phyloP scores from a whole-genome alignment of 129 eudicot species.

The Arctium minus region DNA sequence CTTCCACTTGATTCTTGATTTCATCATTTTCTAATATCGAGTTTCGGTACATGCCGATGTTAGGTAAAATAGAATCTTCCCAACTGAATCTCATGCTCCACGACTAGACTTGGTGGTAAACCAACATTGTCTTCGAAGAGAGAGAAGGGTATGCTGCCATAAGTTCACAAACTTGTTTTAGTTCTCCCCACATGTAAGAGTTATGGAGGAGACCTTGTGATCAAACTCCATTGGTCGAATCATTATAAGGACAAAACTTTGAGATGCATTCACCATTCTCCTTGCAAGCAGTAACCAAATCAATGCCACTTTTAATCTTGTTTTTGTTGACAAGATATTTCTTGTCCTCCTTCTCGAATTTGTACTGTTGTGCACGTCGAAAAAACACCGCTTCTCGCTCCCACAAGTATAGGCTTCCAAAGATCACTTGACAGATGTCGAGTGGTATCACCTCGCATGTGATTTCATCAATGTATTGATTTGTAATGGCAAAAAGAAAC shows the following conservation, averaged over 20 bases:
- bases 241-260: slow-evolving; percentile 4
- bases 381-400: slow-evolving; percentile 15
- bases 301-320: background rate
- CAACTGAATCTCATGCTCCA: slow-evolving; percentile 23
- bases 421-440: slow-evolving; percentile 19
- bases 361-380: slow-evolving; percentile 11
- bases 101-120: slow-evolving; percentile 9
- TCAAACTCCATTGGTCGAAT: background rate
- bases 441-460: slow-evolving; percentile 17
- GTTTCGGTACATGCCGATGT: slow-evolving; percentile 14
- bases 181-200: background rate
- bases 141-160: background rate
- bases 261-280: slow-evolving; percentile 17
- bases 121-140: background rate
- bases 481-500: slow-evolving; percentile 11
- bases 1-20: slow-evolving; percentile 14
- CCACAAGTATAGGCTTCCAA: slow-evolving; percentile 19
- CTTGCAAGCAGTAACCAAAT: slow-evolving; percentile 8
- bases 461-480: slow-evolving; percentile 14
- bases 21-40: slow-evolving; percentile 19
- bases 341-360: slow-evolving; percentile 1
- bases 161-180: background rate
- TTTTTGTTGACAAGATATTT: background rate
- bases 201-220: background rate
- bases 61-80: slow-evolving; percentile 1